Evolutionary conservation across 129 eudicot genomes (phyloP), one percentile per base, ranked within the genome.

Genomic region (Pittosporum tobira): DNA sequence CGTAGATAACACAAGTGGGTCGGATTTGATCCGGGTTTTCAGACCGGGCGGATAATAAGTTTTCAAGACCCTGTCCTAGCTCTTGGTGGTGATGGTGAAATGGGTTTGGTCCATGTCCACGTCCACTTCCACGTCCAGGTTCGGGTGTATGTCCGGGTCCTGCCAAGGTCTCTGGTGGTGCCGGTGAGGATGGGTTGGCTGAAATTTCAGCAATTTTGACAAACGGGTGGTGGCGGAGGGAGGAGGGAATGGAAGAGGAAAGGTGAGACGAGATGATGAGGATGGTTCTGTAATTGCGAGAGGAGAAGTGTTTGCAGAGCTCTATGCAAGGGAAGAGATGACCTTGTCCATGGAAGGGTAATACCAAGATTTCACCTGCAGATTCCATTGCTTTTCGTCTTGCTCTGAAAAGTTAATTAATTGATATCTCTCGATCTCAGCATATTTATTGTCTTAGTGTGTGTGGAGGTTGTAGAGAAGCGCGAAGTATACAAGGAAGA

Each of bases 281-380:
- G 9, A 69, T 77, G 1, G 76, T 63, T 27, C 64, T 63, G 57
- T 48, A 82, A 14, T 66, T 56, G 24, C 71, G 69, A 13, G 65
- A 18, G 0, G 95, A 69, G 15, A 86, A 64, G 48, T 74, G 79
- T 14, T 59, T 72, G 77, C 90, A 86, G 24, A 86, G 81, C 72
- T 86, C 95, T 51, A 72, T 72, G 30, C 67, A 71, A 6, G 95
- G 95, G 27, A 70, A 64, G 21, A 82, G 75, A 29, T 86, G 95
- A 30, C 95, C 90, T n/a, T 72, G 80, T 18, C 95, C 95, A 44
- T 69, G 67, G 42, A 82, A 87, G 3, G 95, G 95, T 2, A 87
- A 51, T 12, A 87, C 74, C 6, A 76, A 60, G 16, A 87, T 87
- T 21, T 79, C 91, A 29, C 78, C 77, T 0, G 15, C 15, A 22